phyloP scores from a whole-genome alignment of 2,329 filamentous ascomycete genomes.

The Arthrobotrys sinensis region DNA sequence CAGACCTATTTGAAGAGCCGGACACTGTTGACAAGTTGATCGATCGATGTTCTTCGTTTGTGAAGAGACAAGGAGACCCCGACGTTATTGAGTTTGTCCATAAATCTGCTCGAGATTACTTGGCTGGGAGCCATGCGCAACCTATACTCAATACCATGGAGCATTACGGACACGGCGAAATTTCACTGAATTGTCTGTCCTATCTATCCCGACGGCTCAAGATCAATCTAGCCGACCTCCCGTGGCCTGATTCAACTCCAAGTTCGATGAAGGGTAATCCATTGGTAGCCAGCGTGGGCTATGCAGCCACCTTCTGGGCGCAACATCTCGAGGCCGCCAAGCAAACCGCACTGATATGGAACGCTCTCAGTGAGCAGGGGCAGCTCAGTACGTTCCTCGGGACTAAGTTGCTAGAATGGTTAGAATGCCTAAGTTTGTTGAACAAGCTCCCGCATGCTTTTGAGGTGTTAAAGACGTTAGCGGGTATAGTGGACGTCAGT shows the following conservation, averaged over 20 bases:
- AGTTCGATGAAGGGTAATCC: not conserved
- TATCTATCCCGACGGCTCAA: conserved; percentile 63
- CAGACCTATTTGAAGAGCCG: conserved; percentile 47
- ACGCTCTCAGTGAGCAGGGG: conserved; percentile 26
- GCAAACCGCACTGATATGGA: conserved; percentile 29
- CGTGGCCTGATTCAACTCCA: conserved; percentile 48
- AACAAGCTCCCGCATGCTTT: conserved; percentile 5
- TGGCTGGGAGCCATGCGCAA: conserved; percentile 60
- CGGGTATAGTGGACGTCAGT: not conserved
- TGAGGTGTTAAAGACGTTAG: not conserved
- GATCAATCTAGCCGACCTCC: conserved; percentile 63
- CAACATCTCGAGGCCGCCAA: conserved; percentile 61
- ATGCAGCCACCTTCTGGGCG: conserved; percentile 65
- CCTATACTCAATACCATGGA: conserved; percentile 61
- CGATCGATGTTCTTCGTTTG: conserved; percentile 64
- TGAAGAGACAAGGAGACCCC: conserved; percentile 60
- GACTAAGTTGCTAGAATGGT: conserved; percentile 64
- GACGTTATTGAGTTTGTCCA: conserved; percentile 64
- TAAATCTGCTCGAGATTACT: conserved; percentile 65
- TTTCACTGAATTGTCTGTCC: conserved; percentile 63
- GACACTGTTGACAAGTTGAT: conserved; percentile 47
- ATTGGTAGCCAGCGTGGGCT: conserved; percentile 57
- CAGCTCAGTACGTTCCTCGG: conserved; percentile 63
- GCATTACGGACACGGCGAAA: conserved; percentile 60
- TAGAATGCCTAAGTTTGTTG: conserved; percentile 65